Conservation (phyloP, 73 alveolate species). For the Blepharisma japonicum region DNA sequence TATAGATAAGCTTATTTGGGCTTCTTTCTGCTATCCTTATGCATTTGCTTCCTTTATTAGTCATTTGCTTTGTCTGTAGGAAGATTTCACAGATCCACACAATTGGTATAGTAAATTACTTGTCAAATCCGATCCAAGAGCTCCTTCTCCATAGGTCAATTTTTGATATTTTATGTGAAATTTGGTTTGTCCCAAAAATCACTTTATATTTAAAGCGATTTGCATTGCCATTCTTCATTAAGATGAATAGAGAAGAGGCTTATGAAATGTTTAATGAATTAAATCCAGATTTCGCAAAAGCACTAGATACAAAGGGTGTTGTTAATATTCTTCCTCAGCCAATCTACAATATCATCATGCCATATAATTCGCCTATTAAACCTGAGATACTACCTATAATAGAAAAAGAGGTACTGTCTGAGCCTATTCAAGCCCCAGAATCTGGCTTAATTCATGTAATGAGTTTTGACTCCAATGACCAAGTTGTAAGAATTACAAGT, state of each 20-base stretch:
- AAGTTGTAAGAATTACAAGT: not conserved
- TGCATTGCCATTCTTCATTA: not conserved
- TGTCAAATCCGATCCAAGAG: not conserved
- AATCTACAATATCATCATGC: not conserved
- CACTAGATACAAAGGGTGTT: constrained; percentile 17
- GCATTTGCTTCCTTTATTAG: not conserved
- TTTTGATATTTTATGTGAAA: not conserved
- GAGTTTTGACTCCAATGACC: not conserved
- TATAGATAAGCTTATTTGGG: not conserved
- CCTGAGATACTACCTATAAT: too few species aligned
- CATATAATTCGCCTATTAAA: not conserved
- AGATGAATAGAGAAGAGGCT: constrained; percentile 25
- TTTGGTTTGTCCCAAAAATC: constrained; percentile 12
- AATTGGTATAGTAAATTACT: constrained; percentile 2
- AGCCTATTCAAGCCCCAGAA: not conserved
- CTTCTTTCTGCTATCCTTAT: not conserved
- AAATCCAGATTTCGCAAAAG: constrained; percentile 12
- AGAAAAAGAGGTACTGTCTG: not conserved
- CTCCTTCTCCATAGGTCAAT: not conserved
- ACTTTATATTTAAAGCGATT: not conserved
- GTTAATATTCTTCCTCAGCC: constrained; percentile 2
- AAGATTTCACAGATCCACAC: not conserved
- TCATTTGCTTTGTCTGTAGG: not conserved
- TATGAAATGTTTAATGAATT: not conserved
- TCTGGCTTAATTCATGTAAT: not conserved